A percentile compares a stretch with the other conserved stretches of the same genome.
These are phyloP conservation scores for Hawksworthiomyces lignivorus DNA, from an alignment of 2,329 filamentous ascomycete species.

Conservation along the genomic window DNA sequence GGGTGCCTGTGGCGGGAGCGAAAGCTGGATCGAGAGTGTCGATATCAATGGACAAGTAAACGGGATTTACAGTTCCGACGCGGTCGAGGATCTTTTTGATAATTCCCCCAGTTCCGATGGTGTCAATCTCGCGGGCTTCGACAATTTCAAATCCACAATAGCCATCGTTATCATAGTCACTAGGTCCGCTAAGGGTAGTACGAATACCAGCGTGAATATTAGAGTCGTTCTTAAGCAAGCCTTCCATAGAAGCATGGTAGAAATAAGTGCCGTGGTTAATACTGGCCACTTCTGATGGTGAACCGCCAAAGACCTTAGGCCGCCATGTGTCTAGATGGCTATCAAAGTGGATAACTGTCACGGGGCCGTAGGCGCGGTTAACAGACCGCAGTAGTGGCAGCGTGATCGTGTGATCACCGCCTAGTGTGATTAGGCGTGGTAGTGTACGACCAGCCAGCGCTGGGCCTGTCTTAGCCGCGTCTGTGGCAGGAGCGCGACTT, in stretches of 20 bases:
- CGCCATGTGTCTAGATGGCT: constrained; percentile 65
- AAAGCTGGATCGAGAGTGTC: constrained; percentile 82
- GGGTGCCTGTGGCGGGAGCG: constrained; percentile 66
- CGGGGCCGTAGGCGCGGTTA: constrained; percentile 52
- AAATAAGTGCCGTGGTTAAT: constrained; percentile 90
- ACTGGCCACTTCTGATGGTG: constrained; percentile 64
- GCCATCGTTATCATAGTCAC: constrained; percentile 78
- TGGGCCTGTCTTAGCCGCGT: constrained; percentile 58
- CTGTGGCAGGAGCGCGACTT: constrained; percentile 61
- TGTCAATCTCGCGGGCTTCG: constrained; percentile 55
- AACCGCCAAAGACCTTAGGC: constrained; percentile 80
- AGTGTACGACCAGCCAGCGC: constrained; percentile 68
- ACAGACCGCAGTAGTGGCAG: constrained; percentile 52
- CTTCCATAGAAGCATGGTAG: constrained; percentile 72
- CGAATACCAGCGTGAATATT: constrained; percentile 86
- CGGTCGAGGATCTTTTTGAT: constrained; percentile 69
- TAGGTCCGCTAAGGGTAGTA: constrained; percentile 69
- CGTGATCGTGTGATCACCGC: constrained; percentile 56
- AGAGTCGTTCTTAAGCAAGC: constrained; percentile 69
- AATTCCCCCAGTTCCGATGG: constrained; percentile 57
- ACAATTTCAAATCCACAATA: constrained; percentile 80
- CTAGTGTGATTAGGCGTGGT: constrained; percentile 72
- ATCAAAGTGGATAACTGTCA: constrained; percentile 57
- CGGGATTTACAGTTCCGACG: constrained; percentile 65
- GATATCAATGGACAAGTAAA: constrained; percentile 80